phyloP scores from a whole-genome alignment of 768 basidiomycete genomes.

The Lactarius akahatsu region DNA sequence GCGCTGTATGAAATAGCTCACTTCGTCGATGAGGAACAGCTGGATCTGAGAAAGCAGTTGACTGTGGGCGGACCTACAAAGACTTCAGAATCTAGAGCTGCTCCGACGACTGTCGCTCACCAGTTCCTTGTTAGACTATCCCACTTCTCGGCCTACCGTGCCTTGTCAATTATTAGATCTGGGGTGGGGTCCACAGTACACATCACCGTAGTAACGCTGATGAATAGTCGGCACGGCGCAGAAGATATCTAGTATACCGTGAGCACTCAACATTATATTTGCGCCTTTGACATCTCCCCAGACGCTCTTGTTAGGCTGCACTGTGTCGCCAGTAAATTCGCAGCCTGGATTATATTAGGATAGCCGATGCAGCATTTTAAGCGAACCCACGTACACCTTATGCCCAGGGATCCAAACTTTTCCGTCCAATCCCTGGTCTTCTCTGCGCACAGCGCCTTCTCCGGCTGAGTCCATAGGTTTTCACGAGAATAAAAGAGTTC shows the following conservation, averaged over 20 bases:
- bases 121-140: constrained; percentile 90
- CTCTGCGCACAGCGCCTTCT: constrained; percentile 85
- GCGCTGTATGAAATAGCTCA: constrained; percentile 34
- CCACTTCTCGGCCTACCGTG: constrained; percentile 86
- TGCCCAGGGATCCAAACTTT: constrained; percentile 74
- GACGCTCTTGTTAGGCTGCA: constrained; percentile 57
- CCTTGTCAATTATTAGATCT: constrained; percentile 9
- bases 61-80: constrained; percentile 57
- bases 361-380: constrained; percentile 6
- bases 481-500: not conserved
- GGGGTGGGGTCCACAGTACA: not conserved
- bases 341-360: constrained; percentile 51
- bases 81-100: constrained; percentile 11
- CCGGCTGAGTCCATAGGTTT: constrained; percentile 4
- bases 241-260: constrained; percentile 30
- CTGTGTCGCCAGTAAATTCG: constrained; percentile 92
- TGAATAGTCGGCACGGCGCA: not conserved
- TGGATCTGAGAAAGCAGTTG: constrained; percentile 67
- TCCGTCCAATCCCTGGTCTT: constrained; percentile 77
- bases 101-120: constrained; percentile 39
- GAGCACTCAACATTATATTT: constrained; percentile 61
- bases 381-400: constrained; percentile 59
- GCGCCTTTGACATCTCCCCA: constrained; percentile 76
- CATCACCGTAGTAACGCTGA: constrained; percentile 75
- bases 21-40: constrained; percentile 91